Evolutionary conservation across 1,284 basidiomycete species (phyloP), one percentile per base, ranked within the genome.

Genomic region (Xerocomus amazonicus): DNA sequence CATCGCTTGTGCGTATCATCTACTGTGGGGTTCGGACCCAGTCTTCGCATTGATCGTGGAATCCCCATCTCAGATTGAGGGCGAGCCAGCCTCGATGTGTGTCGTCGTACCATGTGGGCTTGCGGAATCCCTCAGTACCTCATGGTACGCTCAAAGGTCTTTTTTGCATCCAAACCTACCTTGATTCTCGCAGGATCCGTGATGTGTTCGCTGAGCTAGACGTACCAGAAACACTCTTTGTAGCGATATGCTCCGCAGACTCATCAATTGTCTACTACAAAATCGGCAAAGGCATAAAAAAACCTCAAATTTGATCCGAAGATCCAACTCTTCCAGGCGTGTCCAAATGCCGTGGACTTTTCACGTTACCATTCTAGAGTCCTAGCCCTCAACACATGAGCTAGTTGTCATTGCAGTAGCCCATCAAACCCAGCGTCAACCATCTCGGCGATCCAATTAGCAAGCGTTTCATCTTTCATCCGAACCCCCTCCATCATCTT

Each of bases 251-350:
- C 31, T 77, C 83, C 0, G 81, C 87, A 47, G 88, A 90, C 59
- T 83, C 87, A 5, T 90, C 88, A 2, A 82, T 86, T 43, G 87
- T 90, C 40, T 90, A 90, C 66, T 90, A 90, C 67, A 88, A 87
- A 57, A 73, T 90, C 51, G 86, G 82, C 54, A 72, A 73, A 37
- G 88, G 87, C 48, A 85, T 90, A 17, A 77, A 81, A 51, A 90
- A 90, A 58, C 88, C 88, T 13, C 72, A 78, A 17, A 67, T 85
- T 43, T 87, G 48, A 63, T 29, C 5, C 13, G 31, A 26, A 6
- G 19, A 27, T n/a, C 12, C 31, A 27, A 9, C 9, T 17, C n/a
- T 9, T 23, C 19, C 19, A 23, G 19, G 19, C 4, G 19, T 23
- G 19, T 44, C 38, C 41, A 41, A 12, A 34, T 28, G 6, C 16